Evolutionary conservation across 805 yeast genomes (phyloP), one percentile per base, ranked within the genome.

Genomic region (Jamesozyma piceae): DNA sequence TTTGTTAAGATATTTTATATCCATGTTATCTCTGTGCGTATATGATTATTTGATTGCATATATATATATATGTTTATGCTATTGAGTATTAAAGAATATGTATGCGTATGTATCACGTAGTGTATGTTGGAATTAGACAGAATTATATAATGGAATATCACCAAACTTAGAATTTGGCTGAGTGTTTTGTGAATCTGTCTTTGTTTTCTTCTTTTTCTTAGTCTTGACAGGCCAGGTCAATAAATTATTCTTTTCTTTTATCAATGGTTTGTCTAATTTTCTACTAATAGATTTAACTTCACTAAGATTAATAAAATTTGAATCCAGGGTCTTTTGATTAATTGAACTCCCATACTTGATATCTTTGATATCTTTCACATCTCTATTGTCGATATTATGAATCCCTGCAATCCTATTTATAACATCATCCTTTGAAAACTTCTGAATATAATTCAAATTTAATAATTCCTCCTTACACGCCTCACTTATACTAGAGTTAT

Each of bases 221-320:
- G 39, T 39, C 33, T 47, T 53, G 4, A 33, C 26, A 13, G 61
- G 62, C 62, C 63, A 55, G n/a, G 38, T 38, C 21, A 56, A 26
- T 13, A 51, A 34, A 20, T 41, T 45, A 34, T 56, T 49, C 20
- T 48, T 45, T 37, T 51, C 56, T 21, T 43, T 51, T 14, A 47
- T 21, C 21, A 57, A 41, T 11, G 50, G 49, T 36, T 47, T 53
- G 38, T 52, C 59, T 18, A 59, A 35, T 36, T 40, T 53, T 36
- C 46, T 56, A 15, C 51, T 47, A 11, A 60, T 56, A 14, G 49
- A 38, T 35, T 48, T 53, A 3, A 54, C 43, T 22, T 58, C 61
- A 38, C 43, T 42, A 13, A 45, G 39, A 26, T 48, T 43, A 9
- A 42, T 41, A 5, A 47, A 42, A 19, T 44, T 41, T 14, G 49